Evolutionary conservation across 2,329 filamentous ascomycete species (phyloP), one percentile per base, ranked within the genome.

Genomic region (Aulographum hederae): DNA sequence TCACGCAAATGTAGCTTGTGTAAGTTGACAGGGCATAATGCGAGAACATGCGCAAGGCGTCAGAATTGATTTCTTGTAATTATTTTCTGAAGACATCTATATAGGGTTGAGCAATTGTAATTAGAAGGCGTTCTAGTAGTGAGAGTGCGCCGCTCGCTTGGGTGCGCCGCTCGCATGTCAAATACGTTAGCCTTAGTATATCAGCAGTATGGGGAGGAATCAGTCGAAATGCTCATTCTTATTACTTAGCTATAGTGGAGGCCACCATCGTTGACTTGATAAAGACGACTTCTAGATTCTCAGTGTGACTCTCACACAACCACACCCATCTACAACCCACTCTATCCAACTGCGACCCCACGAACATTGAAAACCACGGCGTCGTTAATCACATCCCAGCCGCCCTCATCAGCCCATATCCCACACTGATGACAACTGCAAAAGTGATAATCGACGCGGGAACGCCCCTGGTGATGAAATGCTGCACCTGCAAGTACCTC

Each of bases 401-500:
- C 31, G 82, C 62, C 40, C 76, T 64, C 84, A 95, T 94, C 40
- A 91, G 63, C 2, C 76, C 82, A 54, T 94, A 98, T 0, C 89
- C 91, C 26, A 98, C 58, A 0, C 82, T 86, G 18, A 95, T 67
- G 26, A 94, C 75, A 6, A 98, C 79, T 1, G 65, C 52, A 42
- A 92, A 76, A 1, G 84, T 75, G 33, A 94, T 62, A 21, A 95
- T 50, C 53, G 79, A 91, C 47, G 78, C 75, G 1, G 89, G 86
- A 23, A 98, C 71, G 46, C 89, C 89, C n/a, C 85, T 65, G 32
- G 78, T 91, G 46, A 98, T 76, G 54, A 98, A 98, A 52, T 98
- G 89, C 48, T 78, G 79, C 32, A 98, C 91, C 37, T 78, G 66
- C 33, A 98, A 66, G 48, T 98, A 98, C 34, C 89, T 67, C 50